Evolutionary conservation across 1,139 yeast species (phyloP).

Genomic region (Schwanniomyces etchellsii): DNA sequence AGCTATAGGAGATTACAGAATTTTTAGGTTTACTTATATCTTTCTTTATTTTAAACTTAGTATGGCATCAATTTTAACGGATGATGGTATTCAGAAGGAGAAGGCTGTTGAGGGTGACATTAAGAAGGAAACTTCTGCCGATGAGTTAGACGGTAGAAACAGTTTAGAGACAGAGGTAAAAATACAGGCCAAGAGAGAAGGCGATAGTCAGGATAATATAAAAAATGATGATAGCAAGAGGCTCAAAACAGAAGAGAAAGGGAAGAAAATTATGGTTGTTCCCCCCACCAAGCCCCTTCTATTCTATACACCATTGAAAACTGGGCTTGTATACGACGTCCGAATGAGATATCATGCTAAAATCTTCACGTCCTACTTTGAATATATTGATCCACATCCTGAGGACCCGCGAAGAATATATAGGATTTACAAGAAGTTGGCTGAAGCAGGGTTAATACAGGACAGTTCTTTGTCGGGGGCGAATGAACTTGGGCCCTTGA

Average conservation of each 20-base stretch:
- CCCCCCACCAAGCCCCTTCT: slow-evolving; percentile 53
- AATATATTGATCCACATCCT: slow-evolving; percentile 97
- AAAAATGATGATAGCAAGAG: slow-evolving; percentile 16
- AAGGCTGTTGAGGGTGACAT: slow-evolving; percentile 19
- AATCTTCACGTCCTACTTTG: slow-evolving; percentile 84
- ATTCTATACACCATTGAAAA: slow-evolving; percentile 67
- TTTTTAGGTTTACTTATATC: neutral
- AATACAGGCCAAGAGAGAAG: neutral
- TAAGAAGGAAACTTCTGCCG: slow-evolving; percentile 4
- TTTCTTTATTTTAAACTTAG: neutral
- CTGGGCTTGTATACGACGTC: slow-evolving; percentile 94
- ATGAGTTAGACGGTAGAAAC: neutral
- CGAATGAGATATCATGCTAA: slow-evolving; percentile 97
- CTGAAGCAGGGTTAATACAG: slow-evolving; percentile 85
- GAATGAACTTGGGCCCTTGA: slow-evolving; percentile 78
- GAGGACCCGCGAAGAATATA: slow-evolving; percentile 97
- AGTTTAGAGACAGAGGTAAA: neutral
- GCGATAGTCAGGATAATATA: slow-evolving; percentile 4
- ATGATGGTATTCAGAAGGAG: slow-evolving; percentile 12
- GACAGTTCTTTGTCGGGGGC: slow-evolving; percentile 79
- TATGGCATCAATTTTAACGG: neutral
- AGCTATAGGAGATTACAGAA: neutral
- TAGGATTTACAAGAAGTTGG: slow-evolving; percentile 85
- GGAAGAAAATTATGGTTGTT: slow-evolving; percentile 43
- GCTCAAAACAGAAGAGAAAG: slow-evolving; percentile 16